Evolutionary conservation across 2,329 filamentous ascomycete species (phyloP), one percentile per base, ranked within the genome.

Genomic region (Colletotrichum tofieldiae): DNA sequence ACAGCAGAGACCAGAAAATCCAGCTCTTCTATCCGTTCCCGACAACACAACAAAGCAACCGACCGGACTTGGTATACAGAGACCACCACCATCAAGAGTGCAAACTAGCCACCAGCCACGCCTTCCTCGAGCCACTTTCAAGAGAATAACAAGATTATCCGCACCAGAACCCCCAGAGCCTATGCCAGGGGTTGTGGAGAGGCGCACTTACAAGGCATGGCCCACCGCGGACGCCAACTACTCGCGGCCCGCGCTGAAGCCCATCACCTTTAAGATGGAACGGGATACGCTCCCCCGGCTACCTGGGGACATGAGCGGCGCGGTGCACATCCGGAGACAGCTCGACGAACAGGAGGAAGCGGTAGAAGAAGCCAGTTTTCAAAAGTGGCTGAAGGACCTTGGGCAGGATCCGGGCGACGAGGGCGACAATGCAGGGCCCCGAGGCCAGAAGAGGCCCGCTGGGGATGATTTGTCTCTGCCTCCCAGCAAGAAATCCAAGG

Each of bases 301-400:
- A 9, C 18, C 66, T 12, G 65, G 49, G 3, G 59, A 61, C 26
- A 45, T 72, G 39, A 45, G 41, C 14, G 69, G 58, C 18, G 65
- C 52, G 47, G 20, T 60, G 16, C 41, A 61, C 29, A 59, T 65
- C 23, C 45, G 47, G 26, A 41, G 39, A 20, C 59, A 61, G 26
- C 47, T 59, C 9, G 66, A 70, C 35, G 59, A 60, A 26, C 59
- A 72, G 20, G 60, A 65, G 23, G 39, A 55, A 12, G 32, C 9
- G 16, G 32, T 14, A 32, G 70, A 72, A 39, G 11, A 39, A 18
- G 55, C 29, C 12, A 29, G 23, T 23, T 26, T 37, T 12, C 26
- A 47, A 12, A 14, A 37, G 32, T 65, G 70, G 65, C 2, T 18
- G 7, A 11, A n/a, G 12, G 58, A 72, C 18, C 26, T 69, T 6